Conservation (phyloP, 2,329 filamentous ascomycete genomes). For the Helotiales sp. region DNA sequence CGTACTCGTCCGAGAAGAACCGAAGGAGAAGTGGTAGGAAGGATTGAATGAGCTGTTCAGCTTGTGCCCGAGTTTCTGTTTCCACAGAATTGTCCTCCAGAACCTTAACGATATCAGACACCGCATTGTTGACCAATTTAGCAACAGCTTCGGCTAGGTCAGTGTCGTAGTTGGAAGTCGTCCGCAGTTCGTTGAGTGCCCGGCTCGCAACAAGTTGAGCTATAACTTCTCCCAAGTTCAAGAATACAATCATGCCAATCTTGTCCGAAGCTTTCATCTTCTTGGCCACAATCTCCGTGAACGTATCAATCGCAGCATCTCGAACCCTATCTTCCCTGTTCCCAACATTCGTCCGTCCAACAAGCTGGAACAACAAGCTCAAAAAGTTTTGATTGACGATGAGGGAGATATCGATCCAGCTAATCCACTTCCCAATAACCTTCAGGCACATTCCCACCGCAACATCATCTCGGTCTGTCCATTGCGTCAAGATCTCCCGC, state of each 20-base stretch:
- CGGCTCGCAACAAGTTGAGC: conserved; percentile 83
- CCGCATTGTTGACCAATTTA: conserved; percentile 88
- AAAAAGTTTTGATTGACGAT: conserved; percentile 91
- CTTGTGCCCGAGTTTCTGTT: conserved; percentile 67
- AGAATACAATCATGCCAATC: conserved; percentile 86
- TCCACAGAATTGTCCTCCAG: conserved; percentile 68
- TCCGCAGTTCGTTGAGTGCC: conserved; percentile 74
- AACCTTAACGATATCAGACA: conserved; percentile 83
- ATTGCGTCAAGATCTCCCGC: conserved; percentile 85
- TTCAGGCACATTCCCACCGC: conserved; percentile 87
- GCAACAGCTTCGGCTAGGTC: conserved; percentile 94
- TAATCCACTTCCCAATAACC: conserved; percentile 95
- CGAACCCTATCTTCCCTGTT: conserved; percentile 74
- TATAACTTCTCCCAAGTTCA: conserved; percentile 84
- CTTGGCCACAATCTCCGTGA: conserved; percentile 95
- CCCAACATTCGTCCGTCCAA: conserved; percentile 68
- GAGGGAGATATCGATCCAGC: conserved; percentile 96
- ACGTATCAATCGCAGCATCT: conserved; percentile 88
- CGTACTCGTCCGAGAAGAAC: conserved; percentile 97
- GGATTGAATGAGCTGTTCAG: conserved; percentile 77
- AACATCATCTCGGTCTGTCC: conserved; percentile 61
- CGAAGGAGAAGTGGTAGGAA: conserved; percentile 87
- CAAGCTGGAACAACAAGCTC: conserved; percentile 78
- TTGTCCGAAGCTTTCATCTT: conserved; percentile 97
- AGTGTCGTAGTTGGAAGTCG: conserved; percentile 86